phyloP scores from a whole-genome alignment of 2,329 filamentous ascomycete species.

The Teratosphaeria destructans region DNA sequence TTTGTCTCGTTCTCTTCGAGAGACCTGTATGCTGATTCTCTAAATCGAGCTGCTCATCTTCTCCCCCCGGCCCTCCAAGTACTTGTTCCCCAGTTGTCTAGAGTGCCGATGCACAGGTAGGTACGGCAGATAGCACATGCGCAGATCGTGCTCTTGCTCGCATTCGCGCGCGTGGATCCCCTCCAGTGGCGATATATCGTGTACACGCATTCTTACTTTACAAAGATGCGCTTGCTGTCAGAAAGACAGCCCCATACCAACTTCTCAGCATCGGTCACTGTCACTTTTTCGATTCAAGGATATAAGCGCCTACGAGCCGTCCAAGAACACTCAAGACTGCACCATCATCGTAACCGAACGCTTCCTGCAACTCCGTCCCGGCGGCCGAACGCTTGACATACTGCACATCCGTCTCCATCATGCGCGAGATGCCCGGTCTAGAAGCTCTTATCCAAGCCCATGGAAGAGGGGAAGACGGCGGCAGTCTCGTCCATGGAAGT shows the following conservation, averaged over 20 bases:
- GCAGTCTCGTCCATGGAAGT: not conserved
- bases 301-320: constrained; percentile 8
- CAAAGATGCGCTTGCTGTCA: not conserved
- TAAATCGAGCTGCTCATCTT: too few species aligned
- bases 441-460: not conserved
- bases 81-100: too few species aligned
- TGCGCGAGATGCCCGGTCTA: not conserved
- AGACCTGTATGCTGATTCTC: too few species aligned
- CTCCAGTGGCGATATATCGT: not conserved
- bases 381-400: constrained; percentile 29
- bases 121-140: too few species aligned
- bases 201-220: not conserved
- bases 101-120: too few species aligned
- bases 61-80: too few species aligned
- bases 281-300: not conserved
- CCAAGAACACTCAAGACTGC: constrained; percentile 16
- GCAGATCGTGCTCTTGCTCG: not conserved
- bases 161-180: not conserved
- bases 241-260: not conserved
- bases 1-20: too few species aligned
- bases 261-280: not conserved
- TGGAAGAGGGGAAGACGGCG: not conserved
- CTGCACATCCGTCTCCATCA: not conserved
- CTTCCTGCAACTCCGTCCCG: constrained; percentile 22
- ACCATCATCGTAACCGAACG: constrained; percentile 29